A percentile compares a stretch with the other conserved stretches of the same genome.
These are phyloP conservation scores for Thelephora ganbajun DNA, from an alignment of 768 basidiomycete genomes.

Conservation along the genomic window DNA sequence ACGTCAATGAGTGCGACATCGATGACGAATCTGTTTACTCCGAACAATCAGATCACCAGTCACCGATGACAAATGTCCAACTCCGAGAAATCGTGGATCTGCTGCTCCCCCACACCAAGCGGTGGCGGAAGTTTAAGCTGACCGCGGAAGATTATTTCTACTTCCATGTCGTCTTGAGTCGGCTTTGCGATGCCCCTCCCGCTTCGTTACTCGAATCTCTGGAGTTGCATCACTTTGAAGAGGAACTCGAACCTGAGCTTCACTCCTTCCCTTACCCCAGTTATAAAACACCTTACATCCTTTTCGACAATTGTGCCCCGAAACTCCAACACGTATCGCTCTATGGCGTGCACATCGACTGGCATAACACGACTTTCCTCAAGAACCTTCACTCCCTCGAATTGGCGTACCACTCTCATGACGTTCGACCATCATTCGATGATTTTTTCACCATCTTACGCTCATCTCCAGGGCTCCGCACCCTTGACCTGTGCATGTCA, in stretches of 20 bases:
- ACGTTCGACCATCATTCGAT: slow-evolving; percentile 46
- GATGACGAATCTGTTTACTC: slow-evolving; percentile 5
- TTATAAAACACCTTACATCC: slow-evolving; percentile 32
- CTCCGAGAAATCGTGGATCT: slow-evolving; percentile 14
- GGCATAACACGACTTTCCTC: slow-evolving; percentile 36
- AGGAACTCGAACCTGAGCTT: slow-evolving; percentile 22
- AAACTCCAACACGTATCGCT: slow-evolving; percentile 32
- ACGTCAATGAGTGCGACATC: slow-evolving; percentile 12
- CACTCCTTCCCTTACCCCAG: slow-evolving; percentile 12
- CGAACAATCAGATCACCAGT: neutral
- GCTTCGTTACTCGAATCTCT: slow-evolving; percentile 44
- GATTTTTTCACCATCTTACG: slow-evolving; percentile 39
- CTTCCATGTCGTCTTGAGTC: slow-evolving; percentile 33
- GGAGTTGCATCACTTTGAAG: slow-evolving; percentile 41
- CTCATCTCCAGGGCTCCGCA: slow-evolving; percentile 37
- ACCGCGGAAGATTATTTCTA: slow-evolving; percentile 27
- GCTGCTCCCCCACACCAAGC: slow-evolving; percentile 37
- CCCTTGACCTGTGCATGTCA: slow-evolving; percentile 39
- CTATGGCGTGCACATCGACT: slow-evolving; percentile 62
- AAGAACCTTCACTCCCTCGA: slow-evolving; percentile 35
- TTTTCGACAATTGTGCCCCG: slow-evolving; percentile 40
- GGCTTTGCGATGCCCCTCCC: slow-evolving; percentile 26
- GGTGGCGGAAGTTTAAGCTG: slow-evolving; percentile 40
- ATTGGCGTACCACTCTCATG: slow-evolving; percentile 45
- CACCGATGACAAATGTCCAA: too few relatives aligned